These are phyloP conservation scores for Backusella liffmaniae DNA, from an alignment of 192 early-diverging fungal species.

Conservation along the genomic window DNA sequence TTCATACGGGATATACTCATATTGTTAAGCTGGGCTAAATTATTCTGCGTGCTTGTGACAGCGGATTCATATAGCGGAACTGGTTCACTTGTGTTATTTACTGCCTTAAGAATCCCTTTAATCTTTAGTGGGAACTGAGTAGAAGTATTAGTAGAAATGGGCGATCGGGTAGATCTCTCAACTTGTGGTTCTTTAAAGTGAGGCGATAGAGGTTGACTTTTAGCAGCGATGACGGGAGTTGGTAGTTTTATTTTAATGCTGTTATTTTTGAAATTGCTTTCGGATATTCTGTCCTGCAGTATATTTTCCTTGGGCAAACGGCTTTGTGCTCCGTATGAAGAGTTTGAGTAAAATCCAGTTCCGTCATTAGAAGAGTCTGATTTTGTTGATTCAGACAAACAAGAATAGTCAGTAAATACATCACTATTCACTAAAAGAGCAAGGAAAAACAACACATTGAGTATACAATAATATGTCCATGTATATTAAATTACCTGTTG, in stretches of 20 bases:
- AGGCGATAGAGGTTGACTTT: not conserved
- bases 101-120: not conserved
- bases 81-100: not conserved
- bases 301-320: not conserved
- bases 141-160: not conserved
- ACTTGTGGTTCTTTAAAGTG: not conserved
- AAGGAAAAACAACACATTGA: not conserved
- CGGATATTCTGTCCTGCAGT: not conserved
- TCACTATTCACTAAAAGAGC: not conserved
- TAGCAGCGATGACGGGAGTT: not conserved
- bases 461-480: not conserved
- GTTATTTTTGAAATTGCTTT: not conserved
- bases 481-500: not conserved
- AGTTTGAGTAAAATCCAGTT: not conserved
- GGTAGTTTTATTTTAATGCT: not conserved
- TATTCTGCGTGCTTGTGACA: not conserved
- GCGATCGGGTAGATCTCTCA: not conserved
- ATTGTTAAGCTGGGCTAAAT: not conserved
- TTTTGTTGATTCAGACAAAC: not conserved
- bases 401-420: not conserved
- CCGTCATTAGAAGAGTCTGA: not conserved
- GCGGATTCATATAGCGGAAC: not conserved
- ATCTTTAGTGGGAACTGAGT: not conserved
- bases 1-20: conserved; percentile 14
- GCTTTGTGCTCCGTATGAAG: not conserved